Evolutionary conservation across 2,329 filamentous ascomycete genomes (phyloP), one percentile per base, ranked within the genome.

Genomic region (Trichoderma endophyticum): DNA sequence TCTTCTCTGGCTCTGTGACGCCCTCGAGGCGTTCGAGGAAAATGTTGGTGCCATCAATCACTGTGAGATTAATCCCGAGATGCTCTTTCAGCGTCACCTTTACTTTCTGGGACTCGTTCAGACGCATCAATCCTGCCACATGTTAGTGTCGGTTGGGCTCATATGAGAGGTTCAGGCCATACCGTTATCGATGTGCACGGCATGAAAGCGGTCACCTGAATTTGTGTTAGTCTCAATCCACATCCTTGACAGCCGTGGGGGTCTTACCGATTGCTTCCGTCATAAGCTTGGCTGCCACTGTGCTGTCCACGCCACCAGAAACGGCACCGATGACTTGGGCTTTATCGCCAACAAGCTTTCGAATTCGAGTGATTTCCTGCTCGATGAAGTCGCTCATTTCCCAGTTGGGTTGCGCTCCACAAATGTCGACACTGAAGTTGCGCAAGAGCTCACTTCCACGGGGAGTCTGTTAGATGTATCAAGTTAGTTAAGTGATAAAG

Each of bases 371-470:
- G 75, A 98, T 93, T 82, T 97, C 94, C 78, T 93, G 88, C 74
- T 93, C 88, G 9, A 93, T 86, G 78, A 98, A 98, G 77, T 92
- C 90, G 71, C 85, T 86, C 95, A 98, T 98, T 3, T 87, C 91
- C 95, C 95, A 98, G 79, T 93, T 88, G 72, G 90, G 87, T 72
- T 86, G 83, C 4, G 92, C 93, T 34, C 89, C 87, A 82, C 95
- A 98, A 74, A 98, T 97, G 24, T 88, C 86, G 72, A 97, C 87
- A 14, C 90, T 90, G 78, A 98, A 98, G 86, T 98, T 98, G 79
- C 87, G 83, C 59, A 98, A 85, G 6, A 97, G 43, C 32, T 67
- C 84, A 11, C 80, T 91, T 39, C 95, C 94, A 71, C 87, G 85
- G 9, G 88, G 86, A 0, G 66, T 69, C 56, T 69, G 39, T 43